Percentiles rank a stretch among this genome's conserved stretches.
phyloP scores from a whole-genome alignment of 1,284 basidiomycete species.

The Naganishia cerealis region DNA sequence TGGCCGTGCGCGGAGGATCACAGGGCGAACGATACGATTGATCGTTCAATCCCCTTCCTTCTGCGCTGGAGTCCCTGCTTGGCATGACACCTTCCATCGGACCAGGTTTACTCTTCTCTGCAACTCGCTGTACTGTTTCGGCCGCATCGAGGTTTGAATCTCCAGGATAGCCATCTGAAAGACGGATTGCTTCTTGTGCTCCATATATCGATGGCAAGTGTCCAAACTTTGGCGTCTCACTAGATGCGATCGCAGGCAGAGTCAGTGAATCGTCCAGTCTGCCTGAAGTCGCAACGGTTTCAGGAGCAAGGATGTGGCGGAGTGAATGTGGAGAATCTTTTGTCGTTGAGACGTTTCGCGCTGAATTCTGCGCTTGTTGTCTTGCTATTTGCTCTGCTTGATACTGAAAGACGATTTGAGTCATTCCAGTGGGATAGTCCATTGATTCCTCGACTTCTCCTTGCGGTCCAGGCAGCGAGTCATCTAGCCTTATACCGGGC shows the following conservation, averaged over 20 bases:
- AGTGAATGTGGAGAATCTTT: slow-evolving; percentile 2
- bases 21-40: not conserved
- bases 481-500: not conserved
- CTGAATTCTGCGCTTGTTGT: not conserved
- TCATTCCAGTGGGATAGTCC: not conserved
- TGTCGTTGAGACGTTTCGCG: not conserved
- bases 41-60: not conserved
- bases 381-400: not conserved
- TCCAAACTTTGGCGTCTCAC: not conserved
- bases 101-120: not conserved
- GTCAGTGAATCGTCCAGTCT: not conserved
- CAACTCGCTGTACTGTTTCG: not conserved
- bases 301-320: slow-evolving; percentile 8
- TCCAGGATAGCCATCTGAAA: not conserved
- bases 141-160: not conserved
- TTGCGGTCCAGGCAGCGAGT: not conserved
- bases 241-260: not conserved
- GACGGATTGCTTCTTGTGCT: not conserved
- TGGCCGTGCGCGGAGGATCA: not conserved
- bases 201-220: not conserved
- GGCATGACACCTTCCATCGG: not conserved
- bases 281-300: not conserved
- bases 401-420: not conserved
- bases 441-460: not conserved
- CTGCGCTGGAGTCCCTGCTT: not conserved